A percentile compares a stretch with the other conserved stretches of the same genome.
Conservation (phyloP, 257 asterid species). For the Gentiana dahurica region DNA sequence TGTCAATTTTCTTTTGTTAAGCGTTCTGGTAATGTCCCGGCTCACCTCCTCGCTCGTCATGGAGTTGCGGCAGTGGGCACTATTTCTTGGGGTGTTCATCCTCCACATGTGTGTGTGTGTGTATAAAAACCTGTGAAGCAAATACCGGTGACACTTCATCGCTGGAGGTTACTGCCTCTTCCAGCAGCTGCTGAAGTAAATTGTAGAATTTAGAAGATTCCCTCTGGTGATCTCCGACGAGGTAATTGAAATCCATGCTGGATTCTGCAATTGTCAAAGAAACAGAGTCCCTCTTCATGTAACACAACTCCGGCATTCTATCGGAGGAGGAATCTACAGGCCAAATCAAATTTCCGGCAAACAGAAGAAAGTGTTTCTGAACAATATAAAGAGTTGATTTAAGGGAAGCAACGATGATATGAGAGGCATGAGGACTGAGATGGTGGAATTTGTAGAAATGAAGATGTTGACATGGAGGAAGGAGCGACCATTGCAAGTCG, state of each 20-base stretch:
- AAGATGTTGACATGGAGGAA: conserved; percentile 16
- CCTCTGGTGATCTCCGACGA: conserved; percentile 17
- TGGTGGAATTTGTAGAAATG: conserved; percentile 27
- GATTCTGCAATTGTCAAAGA: conserved; percentile 26
- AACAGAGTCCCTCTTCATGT: conserved; percentile 19
- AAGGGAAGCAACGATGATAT: conserved; percentile 24
- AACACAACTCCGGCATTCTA: conserved; percentile 17
- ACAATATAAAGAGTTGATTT: conserved; percentile 25
- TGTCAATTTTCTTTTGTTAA: no score
- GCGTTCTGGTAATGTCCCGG: no score
- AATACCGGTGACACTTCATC: no score
- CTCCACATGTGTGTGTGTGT: no score
- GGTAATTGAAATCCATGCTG: conserved; percentile 17
- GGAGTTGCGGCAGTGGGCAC: no score
- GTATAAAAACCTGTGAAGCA: no score
- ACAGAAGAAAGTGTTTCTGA: conserved; percentile 30
- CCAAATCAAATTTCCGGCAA: conserved; percentile 30
- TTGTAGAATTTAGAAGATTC: no score
- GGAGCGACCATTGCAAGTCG: conserved; percentile 6
- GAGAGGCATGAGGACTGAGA: conserved; percentile 13
- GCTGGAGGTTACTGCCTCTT: no score
- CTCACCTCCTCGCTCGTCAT: no score
- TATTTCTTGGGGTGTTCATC: no score
- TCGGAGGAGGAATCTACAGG: neutral
- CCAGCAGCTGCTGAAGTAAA: no score